These are phyloP conservation scores for Arthrobotrys iridis DNA, from an alignment of 2,329 filamentous ascomycete species.

Conservation along the genomic window DNA sequence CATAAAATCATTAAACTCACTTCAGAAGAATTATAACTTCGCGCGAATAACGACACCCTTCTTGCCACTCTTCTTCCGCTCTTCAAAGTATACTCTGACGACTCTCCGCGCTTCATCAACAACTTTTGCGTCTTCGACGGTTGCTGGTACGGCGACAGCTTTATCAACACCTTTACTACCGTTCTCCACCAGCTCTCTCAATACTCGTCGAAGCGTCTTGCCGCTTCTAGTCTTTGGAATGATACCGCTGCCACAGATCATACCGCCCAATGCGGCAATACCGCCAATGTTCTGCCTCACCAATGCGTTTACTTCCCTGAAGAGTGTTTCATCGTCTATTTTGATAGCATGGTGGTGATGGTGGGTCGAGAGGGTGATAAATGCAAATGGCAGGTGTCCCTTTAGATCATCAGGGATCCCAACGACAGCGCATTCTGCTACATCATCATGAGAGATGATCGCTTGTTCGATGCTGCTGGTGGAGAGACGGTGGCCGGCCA, in stretches of 20 bases:
- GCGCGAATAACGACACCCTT: conserved; percentile 59
- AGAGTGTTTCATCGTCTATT: conserved; percentile 50
- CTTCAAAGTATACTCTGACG: conserved; percentile 78
- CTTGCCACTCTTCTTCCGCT: conserved; percentile 59
- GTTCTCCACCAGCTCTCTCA: conserved; percentile 86
- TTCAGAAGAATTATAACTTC: conserved; percentile 62
- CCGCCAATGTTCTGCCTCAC: conserved; percentile 85
- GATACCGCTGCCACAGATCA: conserved; percentile 81
- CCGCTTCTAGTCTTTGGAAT: conserved; percentile 93
- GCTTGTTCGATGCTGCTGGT: conserved; percentile 92
- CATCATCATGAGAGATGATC: conserved; percentile 78
- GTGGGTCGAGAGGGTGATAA: conserved; percentile 72
- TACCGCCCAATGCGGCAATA: conserved; percentile 84
- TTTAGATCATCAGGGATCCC: conserved; percentile 86
- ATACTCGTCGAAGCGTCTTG: conserved; percentile 83
- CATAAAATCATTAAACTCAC: not conserved
- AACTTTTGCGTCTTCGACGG: conserved; percentile 81
- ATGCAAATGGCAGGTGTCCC: conserved; percentile 90
- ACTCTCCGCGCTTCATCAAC: conserved; percentile 77
- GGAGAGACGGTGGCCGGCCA: conserved; percentile 90
- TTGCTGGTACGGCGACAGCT: conserved; percentile 78
- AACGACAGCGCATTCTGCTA: conserved; percentile 87
- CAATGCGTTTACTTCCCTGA: conserved; percentile 73
- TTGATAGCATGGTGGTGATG: conserved; percentile 59
- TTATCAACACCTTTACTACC: conserved; percentile 77